Evolutionary conservation across 257 asterid genomes (phyloP).

Genomic region (Rubia yunnanensis): DNA sequence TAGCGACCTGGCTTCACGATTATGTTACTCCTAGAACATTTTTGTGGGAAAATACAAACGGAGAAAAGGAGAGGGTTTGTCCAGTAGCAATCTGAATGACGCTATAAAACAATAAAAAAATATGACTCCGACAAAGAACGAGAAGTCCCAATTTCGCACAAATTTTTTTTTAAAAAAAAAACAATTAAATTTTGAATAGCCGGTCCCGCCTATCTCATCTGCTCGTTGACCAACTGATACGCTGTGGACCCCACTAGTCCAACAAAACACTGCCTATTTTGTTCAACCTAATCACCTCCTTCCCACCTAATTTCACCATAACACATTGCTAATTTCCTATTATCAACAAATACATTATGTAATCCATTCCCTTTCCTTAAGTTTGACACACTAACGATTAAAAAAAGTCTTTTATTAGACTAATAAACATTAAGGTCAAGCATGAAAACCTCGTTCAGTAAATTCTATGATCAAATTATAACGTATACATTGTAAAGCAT

Average conservation of each 20-base stretch:
- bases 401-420: too few species aligned
- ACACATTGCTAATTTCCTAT: neutral
- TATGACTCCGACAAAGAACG: slow-evolving; percentile 7
- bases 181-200: neutral
- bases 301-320: neutral
- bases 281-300: slow-evolving; percentile 5
- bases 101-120: neutral
- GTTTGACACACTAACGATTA: too few species aligned
- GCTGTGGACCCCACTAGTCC: slow-evolving; percentile 12
- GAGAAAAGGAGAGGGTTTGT: neutral
- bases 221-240: slow-evolving; percentile 23
- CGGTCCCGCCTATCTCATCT: slow-evolving; percentile 12
- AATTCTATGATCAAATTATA: too few species aligned
- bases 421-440: too few species aligned
- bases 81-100: slow-evolving; percentile 1
- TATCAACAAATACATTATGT: too few species aligned
- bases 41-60: neutral
- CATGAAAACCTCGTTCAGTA: too few species aligned
- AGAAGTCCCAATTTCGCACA: slow-evolving; percentile 8
- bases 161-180: too few species aligned
- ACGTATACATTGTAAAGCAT: too few species aligned
- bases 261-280: neutral
- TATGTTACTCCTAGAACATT: neutral
- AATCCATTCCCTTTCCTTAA: too few species aligned
- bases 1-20: neutral